Evolutionary conservation across 2,329 filamentous ascomycete genomes (phyloP), one percentile per base, ranked within the genome.

Genomic region (Colletotrichum camelliae): DNA sequence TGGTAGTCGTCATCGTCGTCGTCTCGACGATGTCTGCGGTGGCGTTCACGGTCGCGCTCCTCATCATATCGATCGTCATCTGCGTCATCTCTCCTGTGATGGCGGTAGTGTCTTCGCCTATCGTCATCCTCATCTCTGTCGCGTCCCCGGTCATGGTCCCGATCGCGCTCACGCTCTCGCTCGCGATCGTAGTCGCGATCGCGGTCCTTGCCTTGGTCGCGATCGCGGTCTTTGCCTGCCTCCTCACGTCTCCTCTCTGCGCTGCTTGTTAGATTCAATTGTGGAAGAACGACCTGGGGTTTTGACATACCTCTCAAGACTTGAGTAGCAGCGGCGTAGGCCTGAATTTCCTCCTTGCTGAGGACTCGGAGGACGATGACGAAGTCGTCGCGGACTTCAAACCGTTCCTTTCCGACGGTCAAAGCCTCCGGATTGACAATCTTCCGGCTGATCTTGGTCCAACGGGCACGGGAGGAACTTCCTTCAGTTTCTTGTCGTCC

Each of bases 321-420:
- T 78, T 93, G 92, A 12, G 96, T 98, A 65, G 93, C 94, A 77
- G 93, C 91, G 15, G 96, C 95, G 82, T 98, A 96, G 39, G 92
- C 93, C 84, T 98, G 94, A 72, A 98, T 98, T 81, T 98, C 96
- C 79, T 97, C 95, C 84, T 94, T 95, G 64, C 92, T 94, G 82
- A 98, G 84, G 9, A 98, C 96, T 72, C 96, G 90, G 72, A 98
- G 88, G 4, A 98, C 96, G 83, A 98, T 98, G 75, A 98, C 96
- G 83, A 96, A 97, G 81, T 98, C 96, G 75, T 96, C 91, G n/a
- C 96, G 91, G 80, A 97, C 94, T 84, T 98, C 96, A 79, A 94
- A 98, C 35, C 96, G 90, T 86, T 98, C 96, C 80, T 97, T 94
- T n/a, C 94, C 94, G 77, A 94, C 90, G 74, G 95, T 94, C 62